A percentile compares a stretch with the other conserved stretches of the same genome.
phyloP scores from a whole-genome alignment of 352 stramenopile genomes.

The Pythium guiyangense region DNA sequence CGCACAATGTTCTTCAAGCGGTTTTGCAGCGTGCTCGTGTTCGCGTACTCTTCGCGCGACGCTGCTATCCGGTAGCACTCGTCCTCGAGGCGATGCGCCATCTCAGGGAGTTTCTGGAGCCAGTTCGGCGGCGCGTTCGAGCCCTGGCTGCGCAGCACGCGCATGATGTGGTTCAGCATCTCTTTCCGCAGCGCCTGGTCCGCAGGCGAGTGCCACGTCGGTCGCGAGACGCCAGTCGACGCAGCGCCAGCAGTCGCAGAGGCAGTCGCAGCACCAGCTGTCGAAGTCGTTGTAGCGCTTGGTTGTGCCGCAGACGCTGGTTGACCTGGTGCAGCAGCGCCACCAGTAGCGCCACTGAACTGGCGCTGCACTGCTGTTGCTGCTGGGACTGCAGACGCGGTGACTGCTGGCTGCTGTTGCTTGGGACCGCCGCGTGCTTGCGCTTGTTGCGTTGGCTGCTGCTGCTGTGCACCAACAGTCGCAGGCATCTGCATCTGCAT shows the following conservation, averaged over 20 bases:
- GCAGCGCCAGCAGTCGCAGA: background rate
- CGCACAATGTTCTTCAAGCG: conserved; percentile 94
- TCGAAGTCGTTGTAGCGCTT: too few relatives aligned
- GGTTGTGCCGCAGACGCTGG: background rate
- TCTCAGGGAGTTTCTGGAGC: conserved; percentile 96
- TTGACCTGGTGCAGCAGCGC: background rate
- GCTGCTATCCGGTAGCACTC: conserved; percentile 92
- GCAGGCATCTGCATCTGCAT: too few relatives aligned
- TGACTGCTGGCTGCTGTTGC: conserved; percentile 15
- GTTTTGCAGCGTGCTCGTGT: conserved; percentile 93
- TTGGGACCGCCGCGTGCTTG: background rate
- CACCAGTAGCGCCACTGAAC: conserved; percentile 5
- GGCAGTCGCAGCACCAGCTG: background rate
- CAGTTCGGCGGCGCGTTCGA: conserved; percentile 95
- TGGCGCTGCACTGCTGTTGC: conserved; percentile 9
- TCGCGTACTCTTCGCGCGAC: conserved; percentile 93
- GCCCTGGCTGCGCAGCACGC: conserved; percentile 93
- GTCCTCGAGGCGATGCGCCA: conserved; percentile 97
- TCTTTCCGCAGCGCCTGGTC: conserved; percentile 76
- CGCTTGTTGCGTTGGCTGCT: too few relatives aligned
- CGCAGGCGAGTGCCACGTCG: conserved; percentile 64
- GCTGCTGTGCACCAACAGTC: too few relatives aligned
- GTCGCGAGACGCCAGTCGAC: conserved; percentile 13
- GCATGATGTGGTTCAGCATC: conserved; percentile 91
- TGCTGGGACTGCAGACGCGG: conserved; percentile 2